Conservation (phyloP, 1,139 yeast species). For the Geotrichum reessii region DNA sequence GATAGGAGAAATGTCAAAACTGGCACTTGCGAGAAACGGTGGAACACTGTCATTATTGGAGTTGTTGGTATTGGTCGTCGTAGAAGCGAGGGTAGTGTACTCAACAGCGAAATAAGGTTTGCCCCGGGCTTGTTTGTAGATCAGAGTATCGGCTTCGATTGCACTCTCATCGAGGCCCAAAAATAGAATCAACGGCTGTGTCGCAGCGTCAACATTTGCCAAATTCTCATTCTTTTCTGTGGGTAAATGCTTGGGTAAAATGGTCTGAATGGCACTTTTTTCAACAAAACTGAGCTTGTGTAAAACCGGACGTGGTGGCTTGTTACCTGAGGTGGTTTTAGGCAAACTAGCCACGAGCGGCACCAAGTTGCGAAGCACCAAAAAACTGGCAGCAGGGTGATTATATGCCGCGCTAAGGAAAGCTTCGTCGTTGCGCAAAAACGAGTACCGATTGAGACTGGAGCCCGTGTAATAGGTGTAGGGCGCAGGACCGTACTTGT, state of each 20-base stretch:
- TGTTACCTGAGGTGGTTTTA: constrained; percentile 4
- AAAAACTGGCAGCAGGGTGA: constrained; percentile 51
- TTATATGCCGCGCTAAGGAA: constrained; percentile 52
- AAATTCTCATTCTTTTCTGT: constrained; percentile 29
- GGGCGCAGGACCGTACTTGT: constrained; percentile 25
- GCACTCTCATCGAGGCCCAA: constrained; percentile 61
- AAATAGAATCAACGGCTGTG: constrained; percentile 48
- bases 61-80: constrained; percentile 15
- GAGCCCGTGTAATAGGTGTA: constrained; percentile 46
- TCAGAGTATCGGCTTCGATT: constrained; percentile 36
- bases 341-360: constrained; percentile 26
- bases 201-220: constrained; percentile 37
- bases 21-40: constrained; percentile 29
- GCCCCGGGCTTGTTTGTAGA: constrained; percentile 42
- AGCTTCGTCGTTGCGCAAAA: constrained; percentile 59
- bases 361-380: constrained; percentile 44
- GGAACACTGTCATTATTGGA: constrained; percentile 26
- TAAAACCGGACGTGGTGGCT: constrained; percentile 13
- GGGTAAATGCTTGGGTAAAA: constrained; percentile 32
- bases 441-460: constrained; percentile 71
- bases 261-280: constrained; percentile 27
- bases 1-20: constrained; percentile 30
- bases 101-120: constrained; percentile 66
- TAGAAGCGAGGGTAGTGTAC: constrained; percentile 41
- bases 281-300: constrained; percentile 23